Base-by-base conservation (phyloP, 2,329 filamentous ascomycete genomes). In the Cladophialophora yegresii region DNA sequence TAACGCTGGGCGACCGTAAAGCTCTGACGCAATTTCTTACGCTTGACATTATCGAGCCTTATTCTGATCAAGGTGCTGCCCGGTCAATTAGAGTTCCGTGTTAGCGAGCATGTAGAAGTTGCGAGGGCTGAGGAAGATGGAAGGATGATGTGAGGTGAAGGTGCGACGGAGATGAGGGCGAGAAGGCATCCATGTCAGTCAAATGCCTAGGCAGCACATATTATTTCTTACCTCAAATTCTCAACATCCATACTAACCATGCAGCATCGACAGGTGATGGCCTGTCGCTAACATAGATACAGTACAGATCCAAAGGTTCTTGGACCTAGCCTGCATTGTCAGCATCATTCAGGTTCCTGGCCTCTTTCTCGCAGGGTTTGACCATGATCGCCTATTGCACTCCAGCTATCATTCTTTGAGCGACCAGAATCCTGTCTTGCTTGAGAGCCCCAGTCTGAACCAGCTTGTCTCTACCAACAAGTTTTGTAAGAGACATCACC, bases 21-120 rank as follows among this genome's bases (percentile, higher is more conserved):
- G 16, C 26, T 8, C 26, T 13, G 30, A 7, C 10, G n/a, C 32
- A 16, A 23, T 32, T 28, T 33, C 70, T 64, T 62, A 71, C 70
- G 54, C 70, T 71, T 40, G 70, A 62, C 70, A 71, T 72, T 22
- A 33, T 45, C 20, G 40, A 51, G 22, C 10, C 23, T 26, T 22
- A 26, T 22, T 32, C n/a, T 23, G 13, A 26, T 22, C 3, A 4
- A 32, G 20, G 12, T 47, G n/a, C n/a, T 6, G 10, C 22, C 33
- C 30, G 22, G 23, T 36, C 32, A 63, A 6, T 20, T 23, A 4
- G 20, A 3, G 9, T 50, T 26, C 4, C 3, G 22, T 2, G 20
- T 26, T 12, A 3, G 47, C 22, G 22, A 28, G 20, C 8, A 16
- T 26, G 23, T 50, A 6, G 22, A 26, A 50, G 47, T 28, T 16